Evolutionary conservation across 805 yeast genomes (phyloP).

Genomic region (Phaffomyces opuntiae): DNA sequence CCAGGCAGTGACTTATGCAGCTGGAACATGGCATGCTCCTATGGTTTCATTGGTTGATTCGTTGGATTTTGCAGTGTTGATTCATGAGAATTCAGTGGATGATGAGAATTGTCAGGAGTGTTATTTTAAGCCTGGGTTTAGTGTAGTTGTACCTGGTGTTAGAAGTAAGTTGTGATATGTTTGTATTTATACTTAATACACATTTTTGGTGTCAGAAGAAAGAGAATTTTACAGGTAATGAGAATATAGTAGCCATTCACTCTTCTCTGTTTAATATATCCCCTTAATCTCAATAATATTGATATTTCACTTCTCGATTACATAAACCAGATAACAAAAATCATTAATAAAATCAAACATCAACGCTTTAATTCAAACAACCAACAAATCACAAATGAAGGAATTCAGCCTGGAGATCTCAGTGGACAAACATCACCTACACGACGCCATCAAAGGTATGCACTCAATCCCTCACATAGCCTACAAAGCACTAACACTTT

Average conservation of each 20-base stretch:
- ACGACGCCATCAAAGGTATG: conserved; percentile 8
- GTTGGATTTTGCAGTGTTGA: conserved; percentile 81
- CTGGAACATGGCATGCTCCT: conserved; percentile 89
- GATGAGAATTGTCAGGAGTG: conserved; percentile 82
- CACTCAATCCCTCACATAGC: not conserved
- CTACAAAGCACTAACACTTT: not conserved
- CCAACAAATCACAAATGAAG: conserved; percentile 1
- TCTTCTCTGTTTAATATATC: too few species aligned
- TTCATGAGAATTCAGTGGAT: conserved; percentile 75
- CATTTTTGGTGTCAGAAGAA: too few species aligned
- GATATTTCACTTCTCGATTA: not conserved
- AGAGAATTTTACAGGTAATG: too few species aligned
- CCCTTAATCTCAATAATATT: too few species aligned
- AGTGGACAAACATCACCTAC: conserved; percentile 6
- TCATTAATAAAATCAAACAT: not conserved
- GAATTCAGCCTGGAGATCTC: conserved; percentile 10
- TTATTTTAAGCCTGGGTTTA: conserved; percentile 54
- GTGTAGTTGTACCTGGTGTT: not conserved
- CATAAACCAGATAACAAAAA: not conserved
- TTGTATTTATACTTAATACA: too few species aligned
- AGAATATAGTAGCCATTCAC: too few species aligned
- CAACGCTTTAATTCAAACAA: not conserved
- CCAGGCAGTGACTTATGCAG: conserved; percentile 86
- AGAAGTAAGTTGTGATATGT: not conserved
- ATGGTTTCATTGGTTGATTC: conserved; percentile 75